Percentiles rank a stretch among this genome's conserved stretches.
Conservation (phyloP, 805 yeast species). For the Nakazawaea sp. region DNA sequence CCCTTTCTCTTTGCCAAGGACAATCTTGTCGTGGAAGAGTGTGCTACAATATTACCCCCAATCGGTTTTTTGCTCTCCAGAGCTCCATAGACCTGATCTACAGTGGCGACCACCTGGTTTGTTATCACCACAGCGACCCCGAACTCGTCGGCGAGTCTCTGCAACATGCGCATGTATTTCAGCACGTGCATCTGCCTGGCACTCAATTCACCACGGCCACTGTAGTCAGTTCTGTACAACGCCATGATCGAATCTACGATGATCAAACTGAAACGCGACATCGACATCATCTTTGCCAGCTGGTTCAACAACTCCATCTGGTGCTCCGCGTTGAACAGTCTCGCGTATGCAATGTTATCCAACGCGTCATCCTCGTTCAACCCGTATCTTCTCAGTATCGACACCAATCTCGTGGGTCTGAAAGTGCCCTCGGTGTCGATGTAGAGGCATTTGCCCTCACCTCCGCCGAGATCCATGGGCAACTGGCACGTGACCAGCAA, state of each 20-base stretch:
- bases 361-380: constrained; percentile 90
- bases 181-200: constrained; percentile 95
- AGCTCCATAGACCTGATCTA: constrained; percentile 64
- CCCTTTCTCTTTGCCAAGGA: constrained; percentile 87
- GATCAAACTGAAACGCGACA: constrained; percentile 79
- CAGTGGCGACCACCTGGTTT: constrained; percentile 97
- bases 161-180: constrained; percentile 83
- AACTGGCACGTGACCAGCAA: constrained; percentile 94
- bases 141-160: constrained; percentile 92
- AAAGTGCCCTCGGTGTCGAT: constrained; percentile 98
- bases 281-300: constrained; percentile 96
- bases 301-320: constrained; percentile 79
- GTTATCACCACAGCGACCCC: constrained; percentile 96
- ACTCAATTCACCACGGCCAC: constrained; percentile 93
- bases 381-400: constrained; percentile 89
- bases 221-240: constrained; percentile 85
- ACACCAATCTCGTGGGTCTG: constrained; percentile 82
- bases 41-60: constrained; percentile 97
- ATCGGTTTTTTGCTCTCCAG: constrained; percentile 96
- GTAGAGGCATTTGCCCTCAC: constrained; percentile 94
- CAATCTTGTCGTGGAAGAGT: constrained; percentile 89
- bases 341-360: constrained; percentile 94
- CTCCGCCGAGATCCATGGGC: constrained; percentile 96
- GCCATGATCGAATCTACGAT: constrained; percentile 99
- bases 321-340: constrained; percentile 97